A percentile compares a stretch with the other conserved stretches of the same genome.
These are phyloP conservation scores for Pseudogymnoascus sp. DNA, from an alignment of 2,329 filamentous ascomycete genomes.

Conservation along the genomic window DNA sequence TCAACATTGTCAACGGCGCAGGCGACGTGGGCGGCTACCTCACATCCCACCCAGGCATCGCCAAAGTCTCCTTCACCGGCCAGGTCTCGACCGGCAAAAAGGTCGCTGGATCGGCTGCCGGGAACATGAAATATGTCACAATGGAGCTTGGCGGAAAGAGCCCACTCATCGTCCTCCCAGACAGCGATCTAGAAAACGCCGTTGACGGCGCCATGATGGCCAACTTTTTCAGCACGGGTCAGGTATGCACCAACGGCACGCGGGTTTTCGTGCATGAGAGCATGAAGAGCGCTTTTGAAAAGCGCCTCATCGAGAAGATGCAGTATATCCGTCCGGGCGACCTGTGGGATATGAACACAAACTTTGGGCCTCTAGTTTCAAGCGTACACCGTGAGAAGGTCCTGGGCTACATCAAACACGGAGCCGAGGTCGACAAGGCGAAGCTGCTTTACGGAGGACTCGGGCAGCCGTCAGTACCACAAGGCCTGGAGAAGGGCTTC, in stretches of 20 bases:
- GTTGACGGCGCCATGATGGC: slow-evolving; percentile 88
- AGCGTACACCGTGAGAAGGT: slow-evolving; percentile 71
- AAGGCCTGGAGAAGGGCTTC: slow-evolving; percentile 52
- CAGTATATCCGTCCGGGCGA: slow-evolving; percentile 62
- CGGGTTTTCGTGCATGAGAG: slow-evolving; percentile 70
- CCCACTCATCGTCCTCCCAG: slow-evolving; percentile 70
- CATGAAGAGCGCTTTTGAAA: slow-evolving; percentile 63
- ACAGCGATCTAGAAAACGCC: slow-evolving; percentile 71
- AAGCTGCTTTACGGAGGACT: slow-evolving; percentile 66
- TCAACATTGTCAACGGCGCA: slow-evolving; percentile 78
- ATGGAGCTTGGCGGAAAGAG: slow-evolving; percentile 90
- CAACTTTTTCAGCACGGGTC: slow-evolving; percentile 85
- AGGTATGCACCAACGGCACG: slow-evolving; percentile 90
- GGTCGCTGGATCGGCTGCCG: slow-evolving; percentile 68
- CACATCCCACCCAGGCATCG: slow-evolving; percentile 63
- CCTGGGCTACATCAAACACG: slow-evolving; percentile 66
- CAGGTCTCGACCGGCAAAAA: slow-evolving; percentile 78
- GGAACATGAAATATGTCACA: slow-evolving; percentile 81
- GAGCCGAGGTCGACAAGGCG: slow-evolving; percentile 65
- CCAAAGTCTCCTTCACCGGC: slow-evolving; percentile 85
- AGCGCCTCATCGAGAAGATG: slow-evolving; percentile 62
- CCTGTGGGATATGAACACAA: slow-evolving; percentile 64
- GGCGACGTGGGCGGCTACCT: slow-evolving; percentile 71
- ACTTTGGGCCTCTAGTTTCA: slow-evolving; percentile 79
- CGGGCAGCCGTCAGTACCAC: slow-evolving; percentile 40